Evolutionary conservation across 441 rosid genomes (phyloP).

Genomic region (Melastoma candidum): DNA sequence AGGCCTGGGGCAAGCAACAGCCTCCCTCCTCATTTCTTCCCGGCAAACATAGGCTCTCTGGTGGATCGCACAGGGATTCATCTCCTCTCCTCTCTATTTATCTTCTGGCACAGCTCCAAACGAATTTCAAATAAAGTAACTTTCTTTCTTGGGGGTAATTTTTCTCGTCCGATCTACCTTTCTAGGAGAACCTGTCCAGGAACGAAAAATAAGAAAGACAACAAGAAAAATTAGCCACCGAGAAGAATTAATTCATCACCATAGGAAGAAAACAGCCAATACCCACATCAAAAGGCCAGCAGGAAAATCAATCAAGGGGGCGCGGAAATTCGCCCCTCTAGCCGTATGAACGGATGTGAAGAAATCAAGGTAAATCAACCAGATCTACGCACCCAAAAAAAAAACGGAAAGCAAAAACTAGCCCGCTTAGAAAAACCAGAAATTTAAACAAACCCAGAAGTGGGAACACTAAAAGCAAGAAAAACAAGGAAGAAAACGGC

Average conservation of each 20-base stretch:
- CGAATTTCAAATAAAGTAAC: not conserved
- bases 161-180: not conserved
- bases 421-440: no score
- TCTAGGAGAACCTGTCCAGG: not conserved
- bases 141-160: not conserved
- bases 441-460: not conserved
- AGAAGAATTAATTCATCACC: not conserved
- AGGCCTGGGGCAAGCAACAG: slow-evolving; percentile 73
- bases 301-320: no score
- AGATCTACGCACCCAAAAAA: no score
- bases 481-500: not conserved
- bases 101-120: slow-evolving; percentile 1
- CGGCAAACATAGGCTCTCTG: slow-evolving; percentile 38
- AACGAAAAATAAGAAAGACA: not conserved
- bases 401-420: no score
- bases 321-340: not conserved
- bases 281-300: no score
- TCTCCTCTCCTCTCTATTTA: slow-evolving; percentile 11
- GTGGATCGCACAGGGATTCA: slow-evolving; percentile 64
- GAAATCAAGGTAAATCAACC: no score
- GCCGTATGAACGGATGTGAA: not conserved
- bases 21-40: slow-evolving; percentile 49
- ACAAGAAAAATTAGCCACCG: no score
- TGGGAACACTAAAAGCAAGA: not conserved
- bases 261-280: no score